These are phyloP conservation scores for Schwanniomyces occidentalis DNA, from an alignment of 805 yeast genomes.

Conservation along the genomic window DNA sequence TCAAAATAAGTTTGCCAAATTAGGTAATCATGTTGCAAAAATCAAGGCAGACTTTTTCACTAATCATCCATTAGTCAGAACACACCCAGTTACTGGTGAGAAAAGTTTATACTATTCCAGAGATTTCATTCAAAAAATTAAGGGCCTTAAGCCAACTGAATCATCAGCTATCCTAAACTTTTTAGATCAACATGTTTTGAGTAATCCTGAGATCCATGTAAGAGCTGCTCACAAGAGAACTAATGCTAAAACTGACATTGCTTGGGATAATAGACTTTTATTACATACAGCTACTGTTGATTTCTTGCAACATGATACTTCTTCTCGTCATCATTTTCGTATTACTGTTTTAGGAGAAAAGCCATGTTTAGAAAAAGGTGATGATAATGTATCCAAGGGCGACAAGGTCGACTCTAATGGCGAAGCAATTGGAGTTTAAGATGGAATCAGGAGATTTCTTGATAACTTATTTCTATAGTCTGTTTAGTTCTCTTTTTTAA, in stretches of 20 bases:
- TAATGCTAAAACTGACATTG: constrained; percentile 24
- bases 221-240: no score
- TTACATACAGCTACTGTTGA: constrained; percentile 23
- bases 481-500: no score
- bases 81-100: constrained; percentile 29
- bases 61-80: constrained; percentile 28
- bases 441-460: no score
- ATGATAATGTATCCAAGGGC: no score
- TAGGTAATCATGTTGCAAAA: constrained; percentile 13
- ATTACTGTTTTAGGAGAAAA: constrained; percentile 26
- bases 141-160: constrained; percentile 23
- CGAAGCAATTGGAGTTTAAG: no score
- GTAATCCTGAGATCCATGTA: constrained; percentile 26
- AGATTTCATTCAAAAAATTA: constrained; percentile 20
- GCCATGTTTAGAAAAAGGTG: constrained; percentile 18
- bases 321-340: constrained; percentile 25
- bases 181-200: constrained; percentile 20
- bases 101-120: constrained; percentile 23
- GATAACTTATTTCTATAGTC: no score
- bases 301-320: no score
- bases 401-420: no score
- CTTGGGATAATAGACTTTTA: constrained; percentile 26
- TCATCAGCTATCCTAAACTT: constrained; percentile 22
- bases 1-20: constrained; percentile 15
- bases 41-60: constrained; percentile 20